phyloP scores from a whole-genome alignment of 495 filamentous ascomycete species.

The Lasiosphaeria miniovina region DNA sequence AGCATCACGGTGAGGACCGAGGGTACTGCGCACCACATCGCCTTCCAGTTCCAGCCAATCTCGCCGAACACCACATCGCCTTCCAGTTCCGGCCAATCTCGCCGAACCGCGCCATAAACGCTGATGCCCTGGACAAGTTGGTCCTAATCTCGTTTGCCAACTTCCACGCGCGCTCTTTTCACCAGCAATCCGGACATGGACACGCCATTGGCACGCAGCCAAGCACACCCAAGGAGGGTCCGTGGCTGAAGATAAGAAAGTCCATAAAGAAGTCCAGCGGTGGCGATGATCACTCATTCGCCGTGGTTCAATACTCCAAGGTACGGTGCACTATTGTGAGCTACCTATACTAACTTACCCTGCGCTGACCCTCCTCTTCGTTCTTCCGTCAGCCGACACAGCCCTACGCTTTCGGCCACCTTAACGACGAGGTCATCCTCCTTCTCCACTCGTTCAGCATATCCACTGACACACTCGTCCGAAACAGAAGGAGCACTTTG shows the following conservation, averaged over 20 bases:
- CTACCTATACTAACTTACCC: background rate
- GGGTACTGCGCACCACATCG: background rate
- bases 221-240: slow-evolving; percentile 25
- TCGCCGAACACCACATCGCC: background rate
- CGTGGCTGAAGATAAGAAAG: slow-evolving; percentile 42
- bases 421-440: slow-evolving; percentile 51
- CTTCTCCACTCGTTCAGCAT: slow-evolving; percentile 47
- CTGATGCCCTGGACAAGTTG: slow-evolving; percentile 31
- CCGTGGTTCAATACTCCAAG: slow-evolving; percentile 49
- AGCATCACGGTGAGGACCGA: background rate
- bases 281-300: slow-evolving; percentile 41
- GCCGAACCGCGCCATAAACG: no score
- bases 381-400: slow-evolving; percentile 9
- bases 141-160: slow-evolving; percentile 40
- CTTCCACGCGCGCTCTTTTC: slow-evolving; percentile 30
- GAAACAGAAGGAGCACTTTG: slow-evolving; percentile 43
- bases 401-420: slow-evolving; percentile 47
- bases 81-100: slow-evolving; percentile 2
- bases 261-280: slow-evolving; percentile 54
- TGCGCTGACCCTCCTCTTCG: background rate
- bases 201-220: slow-evolving; percentile 19
- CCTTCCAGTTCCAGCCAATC: background rate
- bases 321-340: slow-evolving; percentile 20
- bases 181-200: slow-evolving; percentile 10
- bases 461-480: slow-evolving; percentile 30